These are phyloP conservation scores for Dactylorhiza incarnata DNA, from an alignment of 106 monocot genomes.

Conservation along the genomic window DNA sequence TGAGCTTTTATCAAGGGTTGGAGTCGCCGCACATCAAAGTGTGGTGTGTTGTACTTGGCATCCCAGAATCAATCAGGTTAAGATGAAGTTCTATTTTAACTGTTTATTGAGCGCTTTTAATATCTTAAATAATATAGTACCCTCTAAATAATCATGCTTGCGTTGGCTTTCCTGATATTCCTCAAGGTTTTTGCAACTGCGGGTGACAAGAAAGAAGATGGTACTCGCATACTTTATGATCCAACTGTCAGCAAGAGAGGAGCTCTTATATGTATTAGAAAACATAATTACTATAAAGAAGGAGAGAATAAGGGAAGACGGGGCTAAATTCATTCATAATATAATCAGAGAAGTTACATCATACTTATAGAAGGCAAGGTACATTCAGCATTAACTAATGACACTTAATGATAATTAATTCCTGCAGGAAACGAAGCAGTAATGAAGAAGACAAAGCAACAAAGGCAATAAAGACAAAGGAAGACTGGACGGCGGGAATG, in stretches of 20 bases:
- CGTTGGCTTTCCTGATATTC: slow-evolving; percentile 5
- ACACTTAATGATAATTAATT: too few relatives aligned
- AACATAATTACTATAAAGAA: too few relatives aligned
- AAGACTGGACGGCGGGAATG: too few relatives aligned
- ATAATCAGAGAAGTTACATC: too few relatives aligned
- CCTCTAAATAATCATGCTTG: not conserved
- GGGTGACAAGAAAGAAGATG: slow-evolving; percentile 94
- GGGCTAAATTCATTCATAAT: too few relatives aligned
- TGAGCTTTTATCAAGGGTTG: slow-evolving; percentile 77
- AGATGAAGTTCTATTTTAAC: not conserved
- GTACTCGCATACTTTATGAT: slow-evolving; percentile 89
- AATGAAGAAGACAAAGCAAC: too few relatives aligned
- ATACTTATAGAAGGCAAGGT: too few relatives aligned
- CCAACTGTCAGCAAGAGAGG: slow-evolving; percentile 87
- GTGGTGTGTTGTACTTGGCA: slow-evolving; percentile 88
- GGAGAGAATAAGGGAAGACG: too few relatives aligned
- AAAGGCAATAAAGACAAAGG: too few relatives aligned
- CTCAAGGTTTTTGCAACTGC: slow-evolving; percentile 77
- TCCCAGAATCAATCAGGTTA: slow-evolving; percentile 82
- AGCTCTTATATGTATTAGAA: slow-evolving; percentile 91
- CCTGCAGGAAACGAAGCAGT: too few relatives aligned
- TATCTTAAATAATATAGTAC: not conserved
- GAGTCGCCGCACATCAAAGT: slow-evolving; percentile 66
- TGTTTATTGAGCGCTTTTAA: not conserved
- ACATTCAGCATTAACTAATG: too few relatives aligned